Evolutionary conservation across 2,329 filamentous ascomycete species (phyloP).

Genomic region (Cercospora berteroae): DNA sequence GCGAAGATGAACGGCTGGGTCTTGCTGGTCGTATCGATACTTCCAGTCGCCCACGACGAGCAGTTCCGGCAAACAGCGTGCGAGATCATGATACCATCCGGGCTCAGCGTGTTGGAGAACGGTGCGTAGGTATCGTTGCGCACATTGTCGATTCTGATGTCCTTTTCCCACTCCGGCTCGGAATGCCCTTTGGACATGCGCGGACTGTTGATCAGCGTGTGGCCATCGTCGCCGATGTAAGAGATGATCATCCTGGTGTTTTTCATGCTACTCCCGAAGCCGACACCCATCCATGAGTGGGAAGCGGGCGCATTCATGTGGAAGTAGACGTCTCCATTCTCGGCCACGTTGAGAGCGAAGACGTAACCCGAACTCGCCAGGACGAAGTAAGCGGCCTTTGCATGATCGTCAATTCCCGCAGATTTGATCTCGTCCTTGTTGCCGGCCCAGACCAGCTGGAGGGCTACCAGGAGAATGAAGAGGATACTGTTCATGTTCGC

Average conservation of each 20-base stretch:
- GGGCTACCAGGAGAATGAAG: conserved; percentile 16
- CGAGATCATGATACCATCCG: conserved; percentile 33
- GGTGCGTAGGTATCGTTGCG: conserved; percentile 37
- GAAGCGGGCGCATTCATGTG: conserved; percentile 37
- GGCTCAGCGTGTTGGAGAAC: conserved; percentile 30
- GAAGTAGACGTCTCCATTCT: conserved; percentile 34
- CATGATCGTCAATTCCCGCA: conserved; percentile 27
- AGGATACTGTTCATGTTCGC: conserved; percentile 16
- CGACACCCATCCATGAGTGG: conserved; percentile 47
- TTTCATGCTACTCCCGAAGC: conserved; percentile 46
- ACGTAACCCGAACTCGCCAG: conserved; percentile 26
- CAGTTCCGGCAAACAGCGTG: conserved; percentile 43
- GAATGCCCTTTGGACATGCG: conserved; percentile 38
- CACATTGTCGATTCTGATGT: conserved; percentile 36
- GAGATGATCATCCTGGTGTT: conserved; percentile 47
- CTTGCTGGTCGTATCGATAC: conserved; percentile 36
- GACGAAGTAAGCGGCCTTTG: conserved; percentile 32
- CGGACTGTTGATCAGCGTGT: conserved; percentile 41
- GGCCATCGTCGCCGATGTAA: conserved; percentile 39
- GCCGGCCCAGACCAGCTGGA: conserved; percentile 21
- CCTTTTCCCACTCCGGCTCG: conserved; percentile 38
- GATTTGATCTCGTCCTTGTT: conserved; percentile 10
- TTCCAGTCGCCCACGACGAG: conserved; percentile 39
- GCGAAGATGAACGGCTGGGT: conserved; percentile 45
- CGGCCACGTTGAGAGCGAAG: conserved; percentile 31